Percentiles rank a stretch among this genome's conserved stretches.
Evolutionary conservation across 306 rosid genomes (phyloP).

Genomic region (Casuarina cunninghamiana): DNA sequence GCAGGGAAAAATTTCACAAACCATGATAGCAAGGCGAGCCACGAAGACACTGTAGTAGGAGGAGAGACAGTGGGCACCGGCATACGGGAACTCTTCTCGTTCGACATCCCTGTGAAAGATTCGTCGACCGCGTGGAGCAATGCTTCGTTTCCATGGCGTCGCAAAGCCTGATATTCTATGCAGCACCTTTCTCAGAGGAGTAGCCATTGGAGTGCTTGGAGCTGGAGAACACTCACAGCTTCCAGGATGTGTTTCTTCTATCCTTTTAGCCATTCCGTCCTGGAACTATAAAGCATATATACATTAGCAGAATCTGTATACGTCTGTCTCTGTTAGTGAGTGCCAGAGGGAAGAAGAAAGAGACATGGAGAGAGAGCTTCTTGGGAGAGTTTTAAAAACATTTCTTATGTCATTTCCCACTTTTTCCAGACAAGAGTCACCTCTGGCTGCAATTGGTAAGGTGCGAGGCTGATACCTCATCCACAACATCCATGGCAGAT

Average conservation of each 20-base stretch:
- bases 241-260: conserved; percentile 38
- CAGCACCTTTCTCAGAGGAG: conserved; percentile 44
- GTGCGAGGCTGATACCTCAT: conserved; percentile 50
- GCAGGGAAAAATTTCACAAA: conserved; percentile 32
- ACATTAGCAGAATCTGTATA: conserved; percentile 19
- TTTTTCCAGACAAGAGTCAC: conserved; percentile 37
- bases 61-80: conserved; percentile 68
- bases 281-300: conserved; percentile 27
- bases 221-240: conserved; percentile 40
- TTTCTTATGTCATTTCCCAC: conserved; percentile 65
- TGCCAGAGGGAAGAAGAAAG: conserved; percentile 20
- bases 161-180: conserved; percentile 50
- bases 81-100: conserved; percentile 77
- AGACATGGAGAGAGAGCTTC: conserved; percentile 19
- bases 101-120: conserved; percentile 85
- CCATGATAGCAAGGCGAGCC: conserved; percentile 97
- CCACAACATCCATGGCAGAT: conserved; percentile 46
- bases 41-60: conserved; percentile 97
- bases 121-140: conserved; percentile 49
- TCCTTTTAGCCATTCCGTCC: conserved; percentile 34
- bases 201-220: conserved; percentile 45
- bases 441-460: conserved; percentile 11
- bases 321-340: conserved; percentile 25
- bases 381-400: conserved; percentile 37
- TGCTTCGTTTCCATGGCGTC: conserved; percentile 45